Base-by-base conservation (phyloP, 2,329 filamentous ascomycete species). In the Fusarium albosuccineum region DNA sequence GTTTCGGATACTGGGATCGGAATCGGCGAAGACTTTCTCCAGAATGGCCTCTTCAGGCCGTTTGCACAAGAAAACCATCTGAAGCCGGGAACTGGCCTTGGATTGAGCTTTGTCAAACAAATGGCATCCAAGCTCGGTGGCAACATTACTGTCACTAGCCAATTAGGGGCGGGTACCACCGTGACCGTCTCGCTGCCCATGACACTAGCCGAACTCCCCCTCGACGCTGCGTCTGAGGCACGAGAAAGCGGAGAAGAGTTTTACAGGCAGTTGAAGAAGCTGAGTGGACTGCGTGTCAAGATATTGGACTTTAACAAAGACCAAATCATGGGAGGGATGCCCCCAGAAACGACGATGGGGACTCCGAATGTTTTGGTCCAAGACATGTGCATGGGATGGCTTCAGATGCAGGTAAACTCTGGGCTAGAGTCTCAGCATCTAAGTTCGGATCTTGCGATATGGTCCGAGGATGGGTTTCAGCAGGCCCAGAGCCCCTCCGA, bases 1-100 rank as follows among this genome's bases (percentile, higher is more conserved):
- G 84, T 92, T 2, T 80, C 81, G 0, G 90, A 92, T 67, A 89
- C 90, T 0, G 91, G 90, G 1, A 83, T 83, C 44, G 91, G 90
- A 2, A 92, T 92, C 34, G 84, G 84, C 0, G 80, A 86, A 6
- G 86, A 90, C 9, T 92, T 87, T 65, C 77, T 91, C 10, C 81
- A 84, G 17, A 83, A 86, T 9, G 82, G 84, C 13, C 75, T 92
- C 0, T 92, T 89, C 71, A 86, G 84, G 0, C 87, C 89, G 0
- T 92, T 92, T 62, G 77, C 82, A 0, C 90, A 92, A 64, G 90
- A 92, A 69, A 83, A 91, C 48, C 76, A 80, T 0, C 74, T 92
- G 1, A 81, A 85, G 0, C 83, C 86, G 0, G 90, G 90, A 0
- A 86, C 87, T 0, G 90, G 90, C 0, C 79, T 92, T 0, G 90